Base-by-base conservation (phyloP, 1,139 yeast species). In the Lodderomyces elongisporus region DNA sequence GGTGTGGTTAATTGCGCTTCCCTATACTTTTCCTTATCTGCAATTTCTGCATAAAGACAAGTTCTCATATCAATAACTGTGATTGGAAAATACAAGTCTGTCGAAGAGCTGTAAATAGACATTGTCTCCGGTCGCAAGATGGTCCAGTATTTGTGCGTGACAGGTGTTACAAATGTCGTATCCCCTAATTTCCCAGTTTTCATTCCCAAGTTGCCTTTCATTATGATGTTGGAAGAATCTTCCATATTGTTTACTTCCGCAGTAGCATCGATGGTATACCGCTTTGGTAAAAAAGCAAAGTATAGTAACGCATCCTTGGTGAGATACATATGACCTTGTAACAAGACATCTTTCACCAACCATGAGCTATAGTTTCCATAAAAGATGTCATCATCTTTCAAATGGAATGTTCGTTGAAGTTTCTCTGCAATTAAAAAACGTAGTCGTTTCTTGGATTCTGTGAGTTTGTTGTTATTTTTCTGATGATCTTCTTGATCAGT, bases 251-350 rank as follows among this genome's bases (percentile, higher is more conserved):
- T 25, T 2, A 27, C 39, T 15, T 30, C 35, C 2, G 34, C 21
- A 8, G 41, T 30, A 9, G 30, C 36, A 10, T 30, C 37, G 17
- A 29, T 14, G n/a, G 28, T 31, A 25, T 47, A 48, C 12, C 52
- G 57, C 36, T 71, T 70, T 0, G 96, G 95, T n/a, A 89, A 56
- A 46, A 79, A 81, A 0, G 96, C 93, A 59, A 83, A 82, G 52
- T 85, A 89, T 31, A 87, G 60, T 6, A 89, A 56, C 42, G 77
- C 74, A 10, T 71, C 63, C 29, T 65, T 58, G 2, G 96, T 88
- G 24, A 89, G 57, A 47, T 84, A 84, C 12, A 87, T 54, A 46
- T 84, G 89, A 2, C 97, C 97, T 53, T 88, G 96, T 20, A 88
- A 59, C 24, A 89, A 60, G 1, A 89, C 93, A 47, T 85, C 95